These are phyloP conservation scores for Phalaenopsis aphrodite DNA, from an alignment of 106 monocot species.

Conservation along the genomic window DNA sequence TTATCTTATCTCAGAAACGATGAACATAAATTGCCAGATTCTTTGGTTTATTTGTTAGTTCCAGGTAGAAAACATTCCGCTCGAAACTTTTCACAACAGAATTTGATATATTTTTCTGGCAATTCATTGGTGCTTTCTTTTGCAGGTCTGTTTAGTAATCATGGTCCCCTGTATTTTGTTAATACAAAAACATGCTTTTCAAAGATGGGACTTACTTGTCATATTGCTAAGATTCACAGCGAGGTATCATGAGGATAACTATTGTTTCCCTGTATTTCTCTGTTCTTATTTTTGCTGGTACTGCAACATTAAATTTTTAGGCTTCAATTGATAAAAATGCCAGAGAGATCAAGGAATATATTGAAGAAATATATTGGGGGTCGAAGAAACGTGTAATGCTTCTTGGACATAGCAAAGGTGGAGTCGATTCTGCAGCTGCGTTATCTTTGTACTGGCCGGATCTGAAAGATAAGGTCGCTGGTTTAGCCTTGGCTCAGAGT, in stretches of 20 bases:
- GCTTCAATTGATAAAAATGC: constrained; percentile 89
- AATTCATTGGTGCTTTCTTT: not conserved
- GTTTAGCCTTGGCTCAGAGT: constrained; percentile 80
- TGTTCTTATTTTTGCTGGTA: not conserved
- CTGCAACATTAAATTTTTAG: constrained; percentile 24
- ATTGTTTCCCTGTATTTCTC: not conserved
- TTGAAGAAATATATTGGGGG: constrained; percentile 97
- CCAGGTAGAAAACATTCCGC: constrained; percentile 44
- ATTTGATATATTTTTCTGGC: constrained; percentile 2
- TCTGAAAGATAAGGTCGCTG: constrained; percentile 90
- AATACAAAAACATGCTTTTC: constrained; percentile 85
- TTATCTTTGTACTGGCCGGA: constrained; percentile 91
- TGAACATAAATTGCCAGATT: constrained; percentile 80
- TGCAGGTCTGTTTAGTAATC: constrained; percentile 96
- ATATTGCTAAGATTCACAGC: constrained; percentile 96
- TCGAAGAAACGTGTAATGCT: constrained; percentile 76
- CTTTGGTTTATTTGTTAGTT: constrained; percentile 86
- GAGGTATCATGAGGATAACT: constrained; percentile 44
- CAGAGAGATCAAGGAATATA: constrained; percentile 78
- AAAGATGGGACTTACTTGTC: constrained; percentile 92
- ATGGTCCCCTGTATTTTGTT: constrained; percentile 89
- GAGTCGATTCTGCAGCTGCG: constrained; percentile 94
- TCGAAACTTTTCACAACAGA: not conserved
- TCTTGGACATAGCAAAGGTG: constrained; percentile 97
- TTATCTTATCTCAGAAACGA: constrained; percentile 41